Base-by-base conservation (phyloP, 148 eudicot genomes). In the Camellia sinensis region DNA sequence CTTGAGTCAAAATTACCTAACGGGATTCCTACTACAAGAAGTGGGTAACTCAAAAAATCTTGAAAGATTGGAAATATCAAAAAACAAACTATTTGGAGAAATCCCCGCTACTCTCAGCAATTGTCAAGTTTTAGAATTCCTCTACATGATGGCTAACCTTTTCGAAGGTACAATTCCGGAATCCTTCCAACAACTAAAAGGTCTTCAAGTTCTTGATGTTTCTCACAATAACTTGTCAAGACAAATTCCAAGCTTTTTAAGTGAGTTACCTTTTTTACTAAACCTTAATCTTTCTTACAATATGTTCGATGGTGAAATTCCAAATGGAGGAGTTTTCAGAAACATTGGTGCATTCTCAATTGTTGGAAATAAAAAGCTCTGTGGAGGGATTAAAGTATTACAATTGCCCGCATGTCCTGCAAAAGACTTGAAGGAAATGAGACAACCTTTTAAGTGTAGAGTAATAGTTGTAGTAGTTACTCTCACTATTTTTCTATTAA, bases 351-450 rank as follows among this genome's bases (percentile, higher is more conserved):
- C 50, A 48, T 22, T 77, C 43, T 56, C 70, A 8, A 2, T 82
- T 45, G 6, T 21, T 0, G 80, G 76, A 40, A 82, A 82, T 19
- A 43, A 40, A 1, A 59, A 37, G 65, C 71, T 82, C 2, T 76
- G 84, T 40, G 84, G 84, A 75, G 84, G 84, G 40, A 71, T 43
- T 57, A 19, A 15, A 8, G 50, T 15, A 43, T 22, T 82, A 2
- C 15, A 59, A 6, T 76, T 82, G 54, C 71, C 61, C 18, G 1
- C 71, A 19, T 82, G 84, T 56, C 71, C 70, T 0, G 1, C 4
- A 54, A 37, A 65, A 66, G 22, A n/a, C 40, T 12, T 7, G 29
- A 4, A 43, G 18, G 10, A 43, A 43, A 29, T 46, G 59, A 76
- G 44, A 22, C 15, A 3, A 19, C 56, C 0, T 37, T 66, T 62